Base-by-base conservation (phyloP, 208 protist genomes). In the Leishmania aethiopica region DNA sequence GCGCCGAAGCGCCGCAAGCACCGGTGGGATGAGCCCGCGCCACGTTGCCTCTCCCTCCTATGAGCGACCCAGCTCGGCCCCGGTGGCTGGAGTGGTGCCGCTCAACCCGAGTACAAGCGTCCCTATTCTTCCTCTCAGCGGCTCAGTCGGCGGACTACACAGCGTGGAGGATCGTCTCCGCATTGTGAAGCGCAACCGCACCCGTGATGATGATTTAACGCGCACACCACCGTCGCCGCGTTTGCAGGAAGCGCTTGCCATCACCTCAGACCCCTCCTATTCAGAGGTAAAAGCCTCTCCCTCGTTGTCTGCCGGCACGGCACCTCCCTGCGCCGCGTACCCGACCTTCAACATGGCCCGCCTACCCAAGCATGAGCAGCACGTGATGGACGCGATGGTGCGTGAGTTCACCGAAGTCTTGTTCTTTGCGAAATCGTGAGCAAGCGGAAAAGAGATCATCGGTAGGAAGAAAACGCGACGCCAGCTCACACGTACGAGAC, bases 81-180 rank as follows among this genome's bases (percentile, higher is more conserved):
- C 90, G 17, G 81, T 80, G 37, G 79, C 75, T 19, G 73, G 78
- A 15, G 51, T 60, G 37, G 66, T 81, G 67, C 66, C 79, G 28
- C 57, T 78, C 1, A 78, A 83, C 37, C 69, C 11, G 47, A 81
- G 42, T 55, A 82, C 53, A 66, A 86, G 73, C 60, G 80, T 73
- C 49, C 64, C 69, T 55, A 55, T 47, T 28, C 17, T 74, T 74
- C 70, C 35, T 45, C 37, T 51, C 45, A 74, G 42, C n/a, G 28
- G 70, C 70, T 22, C 70, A 53, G 22, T 57, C 1, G 37, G 42
- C 60, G 60, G 75, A 28, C 19, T 79, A 25, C 71, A 89, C 28
- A 87, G 81, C 75, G 94, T 96, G 57, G 94, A 97, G 81, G 86
- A 95, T 73, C 90, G 93, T 8, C 88, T 96, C 40, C 89, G 87